Evolutionary conservation across 1,284 basidiomycete species (phyloP).

Genomic region (Sporisorium exsertum): DNA sequence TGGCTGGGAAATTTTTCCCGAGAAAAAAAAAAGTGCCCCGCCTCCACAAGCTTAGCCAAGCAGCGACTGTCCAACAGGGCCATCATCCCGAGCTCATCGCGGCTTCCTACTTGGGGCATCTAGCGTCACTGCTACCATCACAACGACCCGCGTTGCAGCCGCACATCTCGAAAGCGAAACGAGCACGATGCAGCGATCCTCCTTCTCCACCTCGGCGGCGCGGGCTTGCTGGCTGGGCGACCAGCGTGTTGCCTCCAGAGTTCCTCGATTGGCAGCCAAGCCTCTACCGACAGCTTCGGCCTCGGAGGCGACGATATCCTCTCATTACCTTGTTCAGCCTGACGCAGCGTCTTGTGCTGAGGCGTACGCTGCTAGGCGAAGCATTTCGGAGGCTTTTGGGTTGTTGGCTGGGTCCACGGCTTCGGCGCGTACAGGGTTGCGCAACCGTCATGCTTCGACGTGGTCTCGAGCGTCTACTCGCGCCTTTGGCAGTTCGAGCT

Average conservation of each 20-base stretch:
- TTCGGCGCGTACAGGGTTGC: conserved; percentile 26
- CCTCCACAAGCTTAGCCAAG: conserved; percentile 19
- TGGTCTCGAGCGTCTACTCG: conserved; percentile 11
- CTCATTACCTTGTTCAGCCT: neutral
- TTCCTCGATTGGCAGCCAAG: conserved; percentile 32
- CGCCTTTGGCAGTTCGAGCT: conserved; percentile 13
- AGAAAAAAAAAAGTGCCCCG: conserved; percentile 13
- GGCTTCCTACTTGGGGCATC: neutral
- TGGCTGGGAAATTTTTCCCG: neutral
- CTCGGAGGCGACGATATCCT: neutral
- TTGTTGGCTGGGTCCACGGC: conserved; percentile 37
- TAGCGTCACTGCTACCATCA: neutral
- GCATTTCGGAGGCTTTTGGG: conserved; percentile 32
- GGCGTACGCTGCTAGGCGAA: conserved; percentile 17
- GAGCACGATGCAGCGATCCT: conserved; percentile 26
- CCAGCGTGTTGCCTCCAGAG: conserved; percentile 37
- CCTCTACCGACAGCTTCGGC: neutral
- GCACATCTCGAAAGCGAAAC: neutral
- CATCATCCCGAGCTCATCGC: neutral
- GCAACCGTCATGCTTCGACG: conserved; percentile 26
- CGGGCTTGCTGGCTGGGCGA: conserved; percentile 31
- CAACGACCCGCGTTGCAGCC: neutral
- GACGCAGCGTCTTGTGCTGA: neutral
- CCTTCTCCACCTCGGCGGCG: conserved; percentile 25
- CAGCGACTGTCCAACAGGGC: neutral